Conservation (phyloP, 306 rosid species). For the Rosa chinensis region DNA sequence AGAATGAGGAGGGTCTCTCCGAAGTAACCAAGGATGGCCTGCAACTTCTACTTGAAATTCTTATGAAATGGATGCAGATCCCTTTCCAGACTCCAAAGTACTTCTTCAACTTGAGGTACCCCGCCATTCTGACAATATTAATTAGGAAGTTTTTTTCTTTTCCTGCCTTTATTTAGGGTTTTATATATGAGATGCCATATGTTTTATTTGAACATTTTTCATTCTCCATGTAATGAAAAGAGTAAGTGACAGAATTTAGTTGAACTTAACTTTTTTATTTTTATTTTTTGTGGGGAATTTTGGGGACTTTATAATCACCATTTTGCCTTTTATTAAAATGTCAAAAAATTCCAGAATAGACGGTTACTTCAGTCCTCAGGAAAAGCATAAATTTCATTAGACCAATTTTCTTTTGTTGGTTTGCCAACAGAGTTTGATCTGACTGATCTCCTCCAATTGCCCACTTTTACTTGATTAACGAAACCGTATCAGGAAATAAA, state of each 20-base stretch:
- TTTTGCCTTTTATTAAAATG: background rate
- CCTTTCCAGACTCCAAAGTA: constrained; percentile 50
- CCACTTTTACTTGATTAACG: background rate
- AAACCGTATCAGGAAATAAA: background rate
- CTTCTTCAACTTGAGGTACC: constrained; percentile 63
- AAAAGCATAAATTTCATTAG: background rate
- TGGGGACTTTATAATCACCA: background rate
- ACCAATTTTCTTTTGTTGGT: background rate
- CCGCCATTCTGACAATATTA: background rate
- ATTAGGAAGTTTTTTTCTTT: background rate
- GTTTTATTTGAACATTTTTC: background rate
- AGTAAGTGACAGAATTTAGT: background rate
- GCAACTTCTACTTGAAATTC: constrained; percentile 28
- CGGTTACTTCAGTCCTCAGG: background rate
- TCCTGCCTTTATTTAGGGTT: background rate
- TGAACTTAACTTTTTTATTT: background rate
- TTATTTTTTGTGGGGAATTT: background rate
- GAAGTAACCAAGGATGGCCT: constrained; percentile 35
- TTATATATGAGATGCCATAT: background rate
- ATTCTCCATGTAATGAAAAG: background rate
- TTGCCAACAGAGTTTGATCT: background rate
- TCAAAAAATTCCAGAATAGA: background rate
- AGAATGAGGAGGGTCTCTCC: constrained; percentile 22
- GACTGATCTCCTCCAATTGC: background rate
- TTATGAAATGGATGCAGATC: constrained; percentile 48